Evolutionary conservation across 78 protist genomes (phyloP).

Genomic region (Mastigamoeba balamuthi): DNA sequence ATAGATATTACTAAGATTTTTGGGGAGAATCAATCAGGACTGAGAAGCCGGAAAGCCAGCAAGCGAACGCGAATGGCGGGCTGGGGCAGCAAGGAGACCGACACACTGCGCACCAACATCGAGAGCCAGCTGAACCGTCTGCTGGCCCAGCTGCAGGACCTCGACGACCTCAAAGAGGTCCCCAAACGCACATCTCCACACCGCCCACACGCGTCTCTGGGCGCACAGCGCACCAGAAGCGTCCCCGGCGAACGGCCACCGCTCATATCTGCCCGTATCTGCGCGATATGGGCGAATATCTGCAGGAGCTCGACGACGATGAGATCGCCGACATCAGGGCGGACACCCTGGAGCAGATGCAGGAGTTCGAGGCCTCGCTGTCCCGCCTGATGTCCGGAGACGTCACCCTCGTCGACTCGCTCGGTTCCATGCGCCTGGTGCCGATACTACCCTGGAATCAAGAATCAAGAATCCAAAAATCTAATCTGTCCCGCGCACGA

Average conservation of each 20-base stretch:
- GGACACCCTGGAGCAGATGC: constrained; percentile 67
- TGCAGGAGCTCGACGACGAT: constrained; percentile 18
- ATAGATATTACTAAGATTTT: no score
- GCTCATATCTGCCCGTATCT: not conserved
- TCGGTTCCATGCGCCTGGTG: constrained; percentile 48
- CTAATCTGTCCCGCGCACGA: no score
- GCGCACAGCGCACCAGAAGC: not conserved
- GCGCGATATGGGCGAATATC: not conserved
- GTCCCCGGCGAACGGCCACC: not conserved
- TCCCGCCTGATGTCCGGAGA: constrained; percentile 47
- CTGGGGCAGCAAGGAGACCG: no score
- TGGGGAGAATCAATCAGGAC: no score
- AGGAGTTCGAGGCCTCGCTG: constrained; percentile 57
- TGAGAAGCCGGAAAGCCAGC: no score
- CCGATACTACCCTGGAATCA: no score
- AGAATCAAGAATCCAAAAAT: not conserved
- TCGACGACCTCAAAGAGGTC: constrained; percentile 38
- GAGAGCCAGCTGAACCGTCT: no score
- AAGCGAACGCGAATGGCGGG: no score
- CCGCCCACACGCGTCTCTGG: not conserved
- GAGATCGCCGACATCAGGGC: constrained; percentile 50
- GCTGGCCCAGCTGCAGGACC: constrained; percentile 38
- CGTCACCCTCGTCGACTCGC: constrained; percentile 61
- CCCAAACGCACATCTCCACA: constrained; percentile 4
- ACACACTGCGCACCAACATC: no score